Evolutionary conservation across 2,329 filamentous ascomycete species (phyloP), one percentile per base, ranked within the genome.

Genomic region (Anthostomella pinea): DNA sequence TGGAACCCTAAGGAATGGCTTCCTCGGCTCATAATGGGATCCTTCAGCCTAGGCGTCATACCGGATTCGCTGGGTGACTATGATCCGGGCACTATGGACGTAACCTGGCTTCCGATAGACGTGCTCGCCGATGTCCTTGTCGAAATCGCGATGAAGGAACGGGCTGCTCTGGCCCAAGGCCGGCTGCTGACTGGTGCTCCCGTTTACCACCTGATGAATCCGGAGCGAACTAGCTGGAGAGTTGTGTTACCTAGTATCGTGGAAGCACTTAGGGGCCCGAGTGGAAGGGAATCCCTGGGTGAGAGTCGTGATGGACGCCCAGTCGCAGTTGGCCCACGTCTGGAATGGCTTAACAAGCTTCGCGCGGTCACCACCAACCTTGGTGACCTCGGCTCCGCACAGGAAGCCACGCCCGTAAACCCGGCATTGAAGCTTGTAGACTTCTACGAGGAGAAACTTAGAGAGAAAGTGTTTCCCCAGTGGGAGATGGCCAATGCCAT

Each of bases 1-100:
- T 44, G 41, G 41, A 41, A 38, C 15, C 30, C 32, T 3, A 29
- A 24, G n/a, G 41, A 44, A 25, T 44, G 41, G 41, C 30, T 44
- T 18, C 41, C 41, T 16, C 30, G 37, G 5, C 31, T 46, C 13
- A 36, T 46, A 19, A 30, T 25, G 14, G 29, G 40, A 6, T 40
- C 40, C 11, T 25, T 26, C 17, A 24, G 14, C 17, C 40, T 46
- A 5, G 40, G 39, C 15, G 29, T 19, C 6, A 25, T 46, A 8
- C 40, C 43, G 0, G 41, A 36, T 9, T 38, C 33, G 4, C 23
- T 46, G 14, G 43, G 39, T 9, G 16, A 23, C 5, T 30, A 33
- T 13, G 39, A 27, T 13, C 6, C 20, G 14, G 13, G 10, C 17
- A 21, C 23, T 8, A 26, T 17, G 20, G 35, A 37, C n/a, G 29